Evolutionary conservation across 2,329 filamentous ascomycete species (phyloP).

Genomic region (Penicillium expansum): DNA sequence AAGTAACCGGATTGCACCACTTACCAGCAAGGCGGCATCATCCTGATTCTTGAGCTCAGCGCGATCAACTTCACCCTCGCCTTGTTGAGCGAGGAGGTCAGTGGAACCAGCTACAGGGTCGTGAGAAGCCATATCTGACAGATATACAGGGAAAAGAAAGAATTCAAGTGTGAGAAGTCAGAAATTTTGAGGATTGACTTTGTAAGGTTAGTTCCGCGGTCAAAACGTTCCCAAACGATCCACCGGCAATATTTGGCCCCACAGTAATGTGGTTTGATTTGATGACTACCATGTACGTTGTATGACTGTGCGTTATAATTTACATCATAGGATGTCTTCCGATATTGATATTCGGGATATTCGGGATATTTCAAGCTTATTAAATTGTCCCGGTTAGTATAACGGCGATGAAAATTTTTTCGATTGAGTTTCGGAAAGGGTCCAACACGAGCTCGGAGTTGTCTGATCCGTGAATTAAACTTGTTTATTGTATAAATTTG

Average conservation of each 20-base stretch:
- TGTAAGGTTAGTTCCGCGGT: background rate
- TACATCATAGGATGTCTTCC: no score
- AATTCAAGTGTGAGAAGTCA: background rate
- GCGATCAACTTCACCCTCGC: slow-evolving; percentile 27
- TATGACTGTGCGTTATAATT: no score
- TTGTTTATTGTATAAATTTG: background rate
- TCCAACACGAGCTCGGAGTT: no score
- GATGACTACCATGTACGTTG: background rate
- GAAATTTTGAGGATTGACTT: slow-evolving; percentile 16
- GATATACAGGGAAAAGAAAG: background rate
- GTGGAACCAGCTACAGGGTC: slow-evolving; percentile 26
- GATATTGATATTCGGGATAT: no score
- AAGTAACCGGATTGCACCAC: slow-evolving; percentile 10
- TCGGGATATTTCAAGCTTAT: no score
- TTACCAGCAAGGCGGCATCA: slow-evolving; percentile 40
- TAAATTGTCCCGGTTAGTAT: no score
- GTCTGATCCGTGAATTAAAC: no score
- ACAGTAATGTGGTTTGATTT: background rate
- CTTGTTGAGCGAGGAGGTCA: slow-evolving; percentile 11
- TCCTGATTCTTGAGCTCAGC: slow-evolving; percentile 29
- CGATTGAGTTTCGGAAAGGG: no score
- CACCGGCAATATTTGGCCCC: background rate
- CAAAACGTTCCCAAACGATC: slow-evolving; percentile 2
- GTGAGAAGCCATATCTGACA: slow-evolving; percentile 16
- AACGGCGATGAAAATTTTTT: no score